Evolutionary conservation across 441 rosid species (phyloP), one percentile per base, ranked within the genome.

Genomic region (Populus hybrid): DNA sequence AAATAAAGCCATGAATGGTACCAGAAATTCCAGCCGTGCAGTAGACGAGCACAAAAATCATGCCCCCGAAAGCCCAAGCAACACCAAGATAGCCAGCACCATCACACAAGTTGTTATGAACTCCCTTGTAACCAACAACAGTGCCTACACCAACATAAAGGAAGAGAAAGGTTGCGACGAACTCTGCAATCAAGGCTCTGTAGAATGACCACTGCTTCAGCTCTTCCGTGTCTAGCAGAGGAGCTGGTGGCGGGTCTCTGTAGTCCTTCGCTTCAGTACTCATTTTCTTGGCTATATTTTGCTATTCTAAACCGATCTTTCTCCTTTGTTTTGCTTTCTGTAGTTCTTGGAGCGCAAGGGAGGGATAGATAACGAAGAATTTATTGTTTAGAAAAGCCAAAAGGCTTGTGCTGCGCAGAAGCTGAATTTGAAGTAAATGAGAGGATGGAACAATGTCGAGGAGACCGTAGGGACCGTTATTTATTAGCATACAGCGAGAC

Each of bases 11-110:
- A 30, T 35, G 14, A 10, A 42, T 10, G 14, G 57, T 65, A 86
- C 89, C 89, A 75, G 89, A 87, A 32, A 92, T 88, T 24, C 95
- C 95, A 11, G 97, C 97, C 23, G 93, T 92, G 95, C 97, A 92
- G 84, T 90, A 90, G 23, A 90, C 92, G 28, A 90, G 92, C 66
- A 89, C 75, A 42, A 90, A 90, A 83, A 90, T 90, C 93, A 89
- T 90, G 83, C 92, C 91, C 42, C 97, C 95, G 20, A 92, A 90
- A 30, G 95, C 86, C 95, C 93, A 92, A 20, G 95, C 93, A 73
- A 92, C 87, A 36, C 97, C 97, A 42, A 89, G 83, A 34, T 86
- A 77, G 12, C 97, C 97, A 63, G 89, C 93, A 0, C 95, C 93
- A 3, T 23, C 75, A 40, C 95, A 90, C 3, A 87, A 77, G 50